Evolutionary conservation across 192 early-diverging fungal genomes (phyloP), one percentile per base, ranked within the genome.

Genomic region (Spizellomyces punctatus): DNA sequence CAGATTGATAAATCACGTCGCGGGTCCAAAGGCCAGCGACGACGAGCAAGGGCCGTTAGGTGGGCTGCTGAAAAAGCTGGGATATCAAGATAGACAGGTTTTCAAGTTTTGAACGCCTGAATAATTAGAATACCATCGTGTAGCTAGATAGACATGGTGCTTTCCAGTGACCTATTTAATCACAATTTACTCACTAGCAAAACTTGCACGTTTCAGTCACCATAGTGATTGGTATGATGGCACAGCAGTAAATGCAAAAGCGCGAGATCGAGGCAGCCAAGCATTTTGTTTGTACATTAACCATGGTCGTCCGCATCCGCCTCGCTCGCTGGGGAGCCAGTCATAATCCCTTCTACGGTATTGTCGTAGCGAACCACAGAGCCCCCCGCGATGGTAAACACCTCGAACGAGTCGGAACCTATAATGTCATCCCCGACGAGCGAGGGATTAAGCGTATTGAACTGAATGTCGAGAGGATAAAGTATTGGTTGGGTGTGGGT

Each of bases 401-500:
- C 64, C 83, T 99, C 47, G 97, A 98, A 78, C 81, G 90, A 65
- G 83, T 99, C 43, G 97, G 97, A 69, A 93, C 90, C 27, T 99
- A 90, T 82, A 92, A 91, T 76, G 94, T 96, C 42, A 78, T 95
- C 54, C 93, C 95, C 2, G 78, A 80, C 70, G 58, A 48, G 41
- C 78, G 89, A 16, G 90, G 91, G 21, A 80, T 88, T 61, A 98
- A 98, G 78, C 90, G 92, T 49, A 81, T 99, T 50, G 90, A 92
- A 46, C 80, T 97, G 59, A 90, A 96, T 72, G 84, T 89, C 79
- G 92, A 90, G 46, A 89, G 96, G 45, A 91, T 92, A 77, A 96
- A 98, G 79, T 96, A 99, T 79, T 99, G 97, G 97, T 80, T 99
- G 54, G 91, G 91, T 17, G 94, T 94, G 22, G 97, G 97, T 8